Conservation (phyloP, 495 filamentous ascomycete species). For the Xylaria grammica region DNA sequence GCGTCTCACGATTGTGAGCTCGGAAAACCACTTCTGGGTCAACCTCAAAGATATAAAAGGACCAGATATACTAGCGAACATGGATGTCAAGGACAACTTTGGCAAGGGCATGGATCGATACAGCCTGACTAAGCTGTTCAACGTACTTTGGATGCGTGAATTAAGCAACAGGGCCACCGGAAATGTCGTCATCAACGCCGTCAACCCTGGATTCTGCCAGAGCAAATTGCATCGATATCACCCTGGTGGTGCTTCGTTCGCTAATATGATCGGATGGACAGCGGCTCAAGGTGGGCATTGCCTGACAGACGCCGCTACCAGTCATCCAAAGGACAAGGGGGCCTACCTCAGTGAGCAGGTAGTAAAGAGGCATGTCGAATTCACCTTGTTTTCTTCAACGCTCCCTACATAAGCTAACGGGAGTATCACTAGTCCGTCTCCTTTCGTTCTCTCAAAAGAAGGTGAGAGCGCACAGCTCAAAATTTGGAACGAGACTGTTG, state of each 20-base stretch:
- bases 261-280: conserved; percentile 25
- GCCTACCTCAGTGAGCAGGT: conserved; percentile 31
- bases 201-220: conserved; percentile 30
- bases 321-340: conserved; percentile 18
- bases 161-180: conserved; percentile 10
- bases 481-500: not conserved
- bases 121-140: conserved; percentile 25
- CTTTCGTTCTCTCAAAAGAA: not conserved
- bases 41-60: conserved; percentile 4
- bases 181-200: conserved; percentile 25
- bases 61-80: not conserved
- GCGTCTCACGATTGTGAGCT: conserved; percentile 24
- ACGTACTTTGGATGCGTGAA: conserved; percentile 31
- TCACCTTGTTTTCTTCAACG: not conserved
- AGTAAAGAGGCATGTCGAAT: conserved; percentile 21
- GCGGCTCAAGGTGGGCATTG: conserved; percentile 24
- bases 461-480: not conserved
- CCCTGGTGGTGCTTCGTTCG: conserved; percentile 18
- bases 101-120: conserved; percentile 27
- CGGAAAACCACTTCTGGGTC: conserved; percentile 24
- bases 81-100: not conserved
- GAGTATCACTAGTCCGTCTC: not conserved
- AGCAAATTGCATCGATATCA: conserved; percentile 24
- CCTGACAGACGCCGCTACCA: conserved; percentile 25
- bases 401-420: too few species aligned